A percentile compares a stretch with the other conserved stretches of the same genome.
Conservation (phyloP, 257 asterid genomes). For the Gentiana straminea region DNA sequence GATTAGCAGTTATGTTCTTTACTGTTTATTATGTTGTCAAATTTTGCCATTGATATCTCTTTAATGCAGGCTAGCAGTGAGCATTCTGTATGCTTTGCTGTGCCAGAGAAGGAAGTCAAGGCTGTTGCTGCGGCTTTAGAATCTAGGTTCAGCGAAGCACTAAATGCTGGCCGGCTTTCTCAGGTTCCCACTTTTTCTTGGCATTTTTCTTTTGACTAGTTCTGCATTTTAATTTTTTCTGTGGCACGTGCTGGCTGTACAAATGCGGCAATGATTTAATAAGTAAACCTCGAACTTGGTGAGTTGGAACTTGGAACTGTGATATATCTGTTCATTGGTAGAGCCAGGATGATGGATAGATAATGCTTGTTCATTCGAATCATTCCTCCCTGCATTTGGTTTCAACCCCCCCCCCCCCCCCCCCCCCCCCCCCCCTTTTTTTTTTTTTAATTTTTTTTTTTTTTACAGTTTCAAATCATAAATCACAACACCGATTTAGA, state of each 20-base stretch:
- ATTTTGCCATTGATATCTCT: conserved; percentile 14
- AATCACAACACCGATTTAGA: too few relatives aligned
- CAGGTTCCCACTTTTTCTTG: conserved; percentile 42
- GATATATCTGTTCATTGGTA: neutral
- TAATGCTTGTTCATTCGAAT: too few relatives aligned
- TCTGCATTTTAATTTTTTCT: neutral
- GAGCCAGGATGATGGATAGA: neutral
- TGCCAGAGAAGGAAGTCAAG: conserved; percentile 86
- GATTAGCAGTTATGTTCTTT: neutral
- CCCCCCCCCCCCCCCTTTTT: too few relatives aligned
- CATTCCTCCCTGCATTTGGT: too few relatives aligned
- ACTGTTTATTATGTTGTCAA: neutral
- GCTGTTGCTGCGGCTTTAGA: conserved; percentile 83
- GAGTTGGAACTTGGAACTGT: too few relatives aligned
- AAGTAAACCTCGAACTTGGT: neutral
- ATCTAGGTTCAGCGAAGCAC: conserved; percentile 79
- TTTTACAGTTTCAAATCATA: too few relatives aligned
- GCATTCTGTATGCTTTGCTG: conserved; percentile 99
- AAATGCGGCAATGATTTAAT: neutral
- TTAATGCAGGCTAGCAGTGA: conserved; percentile 89
- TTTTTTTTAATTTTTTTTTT: too few relatives aligned
- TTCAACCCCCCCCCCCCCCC: too few relatives aligned
- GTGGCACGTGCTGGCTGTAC: neutral
- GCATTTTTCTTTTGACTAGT: neutral
- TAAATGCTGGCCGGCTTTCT: conserved; percentile 96